Evolutionary conservation across 192 early-diverging fungal species (phyloP), one percentile per base, ranked within the genome.

Genomic region (Coemansia pectinata): DNA sequence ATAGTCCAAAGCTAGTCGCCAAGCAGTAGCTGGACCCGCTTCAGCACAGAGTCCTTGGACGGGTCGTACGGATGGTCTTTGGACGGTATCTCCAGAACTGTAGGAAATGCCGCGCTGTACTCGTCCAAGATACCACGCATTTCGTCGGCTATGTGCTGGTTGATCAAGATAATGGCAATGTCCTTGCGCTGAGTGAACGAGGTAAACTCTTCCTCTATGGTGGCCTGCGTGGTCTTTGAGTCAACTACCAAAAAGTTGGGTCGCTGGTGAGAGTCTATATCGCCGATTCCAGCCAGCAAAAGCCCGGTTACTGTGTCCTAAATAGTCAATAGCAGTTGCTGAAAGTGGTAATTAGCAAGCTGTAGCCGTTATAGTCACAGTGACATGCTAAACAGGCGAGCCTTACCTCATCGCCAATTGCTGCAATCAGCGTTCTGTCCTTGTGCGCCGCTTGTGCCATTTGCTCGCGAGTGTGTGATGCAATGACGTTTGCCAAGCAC

Each of bases 41-140:
- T 94, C 45, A 94, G 84, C 58, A 94, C 92, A 65, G 91, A 92
- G 78, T 94, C 92, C 80, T 92, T 92, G 67, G 87, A 85, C 25
- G 91, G 91, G 84, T 96, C 94, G 81, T 99, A 99, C 39, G 96
- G 98, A 72, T 97, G 94, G 79, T 99, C 96, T 86, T 99, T 99
- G 53, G 95, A 97, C 41, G 98, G 98, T 62, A 99, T 97, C 77
- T 99, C 98, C 63, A 99, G 88, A 19, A 99, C 88, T 7, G 98
- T 96, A 4, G 98, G 98, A 79, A 98, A 99, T 5, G 96, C 95
- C 41, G 91, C 90, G 38, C 89, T 83, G 74, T 98, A 90, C 47
- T 91, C 92, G 71, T 99, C 98, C 61, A 99, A 80, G 67, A 95
- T 79, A 19, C 89, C 86, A 29, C 98, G 87, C 65, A 99, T 97